Conservation (phyloP, 768 basidiomycete genomes). For the Lactarius evosmus region DNA sequence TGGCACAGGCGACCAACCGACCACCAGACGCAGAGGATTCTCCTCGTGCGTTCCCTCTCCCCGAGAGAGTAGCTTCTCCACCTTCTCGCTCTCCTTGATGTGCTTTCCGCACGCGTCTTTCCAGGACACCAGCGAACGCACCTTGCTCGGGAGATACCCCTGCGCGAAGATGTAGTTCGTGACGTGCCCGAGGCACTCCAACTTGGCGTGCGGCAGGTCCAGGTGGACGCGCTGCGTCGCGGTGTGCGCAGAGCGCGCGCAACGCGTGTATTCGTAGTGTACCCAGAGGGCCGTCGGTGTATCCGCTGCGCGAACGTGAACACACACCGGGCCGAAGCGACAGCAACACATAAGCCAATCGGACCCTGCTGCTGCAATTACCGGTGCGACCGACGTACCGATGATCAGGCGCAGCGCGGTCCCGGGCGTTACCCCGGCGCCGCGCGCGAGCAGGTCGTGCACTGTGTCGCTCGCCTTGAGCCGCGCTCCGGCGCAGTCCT, state of each 20-base stretch:
- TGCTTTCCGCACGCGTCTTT: slow-evolving; percentile 38
- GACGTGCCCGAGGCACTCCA: slow-evolving; percentile 44
- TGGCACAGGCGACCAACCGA: slow-evolving; percentile 32
- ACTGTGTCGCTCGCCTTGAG: slow-evolving; percentile 38
- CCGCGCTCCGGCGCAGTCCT: slow-evolving; percentile 39
- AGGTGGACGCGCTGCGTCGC: slow-evolving; percentile 46
- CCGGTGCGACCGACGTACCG: slow-evolving; percentile 36
- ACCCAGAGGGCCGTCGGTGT: slow-evolving; percentile 44
- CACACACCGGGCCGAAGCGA: no score
- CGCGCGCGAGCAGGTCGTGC: slow-evolving; percentile 39
- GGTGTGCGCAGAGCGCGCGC: slow-evolving; percentile 30
- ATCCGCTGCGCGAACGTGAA: slow-evolving; percentile 42
- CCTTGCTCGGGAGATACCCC: slow-evolving; percentile 38
- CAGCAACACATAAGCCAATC: neutral
- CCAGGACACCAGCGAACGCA: slow-evolving; percentile 44
- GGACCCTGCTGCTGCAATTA: no score
- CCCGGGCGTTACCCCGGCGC: slow-evolving; percentile 43
- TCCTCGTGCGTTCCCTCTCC: slow-evolving; percentile 39
- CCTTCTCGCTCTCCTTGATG: slow-evolving; percentile 32
- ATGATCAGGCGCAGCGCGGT: slow-evolving; percentile 46
- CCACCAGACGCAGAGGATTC: slow-evolving; percentile 38
- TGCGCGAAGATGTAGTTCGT: slow-evolving; percentile 47
- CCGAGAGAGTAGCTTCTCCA: slow-evolving; percentile 33
- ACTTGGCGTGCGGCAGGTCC: slow-evolving; percentile 33
- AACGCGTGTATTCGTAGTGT: slow-evolving; percentile 42